A percentile compares a stretch with the other conserved stretches of the same genome.
Conservation (phyloP, 2,329 filamentous ascomycete species). For the Epichloe uncinata region DNA sequence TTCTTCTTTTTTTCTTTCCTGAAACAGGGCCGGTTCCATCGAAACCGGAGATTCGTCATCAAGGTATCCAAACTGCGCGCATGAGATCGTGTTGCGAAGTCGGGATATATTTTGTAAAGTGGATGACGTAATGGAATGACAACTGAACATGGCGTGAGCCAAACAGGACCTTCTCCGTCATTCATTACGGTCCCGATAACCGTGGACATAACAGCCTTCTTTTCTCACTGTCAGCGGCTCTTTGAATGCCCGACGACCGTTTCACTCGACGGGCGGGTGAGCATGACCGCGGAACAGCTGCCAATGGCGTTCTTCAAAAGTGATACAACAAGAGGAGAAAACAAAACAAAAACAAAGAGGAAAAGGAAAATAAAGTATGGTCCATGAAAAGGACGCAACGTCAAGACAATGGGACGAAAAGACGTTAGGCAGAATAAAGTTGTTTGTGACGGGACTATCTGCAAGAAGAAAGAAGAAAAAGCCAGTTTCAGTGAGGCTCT, state of each 20-base stretch:
- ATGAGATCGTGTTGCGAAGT: neutral
- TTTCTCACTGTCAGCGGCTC: neutral
- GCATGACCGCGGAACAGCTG: neutral
- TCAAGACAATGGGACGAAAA: slow-evolving; percentile 2
- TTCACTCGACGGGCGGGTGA: neutral
- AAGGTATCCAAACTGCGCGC: neutral
- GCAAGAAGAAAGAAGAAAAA: slow-evolving; percentile 2
- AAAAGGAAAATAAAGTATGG: neutral
- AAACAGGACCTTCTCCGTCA: neutral
- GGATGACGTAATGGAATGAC: neutral
- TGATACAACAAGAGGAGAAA: neutral
- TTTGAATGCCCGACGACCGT: neutral
- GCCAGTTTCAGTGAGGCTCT: slow-evolving; percentile 4
- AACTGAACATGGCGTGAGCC: neutral
- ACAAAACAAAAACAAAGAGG: neutral
- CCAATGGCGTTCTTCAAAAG: neutral
- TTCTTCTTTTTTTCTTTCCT: neutral
- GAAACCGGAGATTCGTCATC: neutral
- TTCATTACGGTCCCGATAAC: neutral
- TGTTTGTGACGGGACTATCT: slow-evolving; percentile 3
- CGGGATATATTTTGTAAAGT: neutral
- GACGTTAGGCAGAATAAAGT: slow-evolving; percentile 6
- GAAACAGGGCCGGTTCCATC: slow-evolving; percentile 5
- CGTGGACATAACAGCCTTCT: neutral
- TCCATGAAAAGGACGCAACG: neutral